Conservation (phyloP, 129 eudicot species). For the Escallonia rubra region DNA sequence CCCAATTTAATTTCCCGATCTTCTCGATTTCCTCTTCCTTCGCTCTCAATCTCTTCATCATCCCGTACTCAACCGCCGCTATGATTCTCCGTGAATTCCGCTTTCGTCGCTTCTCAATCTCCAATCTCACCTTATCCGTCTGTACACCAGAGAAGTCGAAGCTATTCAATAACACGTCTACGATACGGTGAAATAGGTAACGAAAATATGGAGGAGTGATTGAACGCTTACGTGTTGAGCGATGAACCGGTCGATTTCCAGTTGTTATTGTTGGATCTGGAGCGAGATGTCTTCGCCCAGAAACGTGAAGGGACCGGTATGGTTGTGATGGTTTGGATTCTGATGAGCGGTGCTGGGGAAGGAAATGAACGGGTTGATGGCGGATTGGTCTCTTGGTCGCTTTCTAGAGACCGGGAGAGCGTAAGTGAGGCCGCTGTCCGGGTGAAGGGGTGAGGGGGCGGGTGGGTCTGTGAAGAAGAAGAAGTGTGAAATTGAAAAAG, state of each 20-base stretch:
- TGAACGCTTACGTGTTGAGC: conserved; percentile 54
- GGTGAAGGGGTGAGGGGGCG: no score
- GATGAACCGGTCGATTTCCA: conserved; percentile 41
- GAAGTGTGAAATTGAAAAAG: no score
- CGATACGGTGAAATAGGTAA: no score
- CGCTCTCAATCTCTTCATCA: conserved; percentile 43
- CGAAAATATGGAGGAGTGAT: no score
- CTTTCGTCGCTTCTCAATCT: conserved; percentile 59
- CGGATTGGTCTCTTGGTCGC: conserved; percentile 51
- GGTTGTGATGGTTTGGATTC: conserved; percentile 10
- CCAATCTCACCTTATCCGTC: conserved; percentile 63
- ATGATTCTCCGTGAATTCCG: conserved; percentile 44
- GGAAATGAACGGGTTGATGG: conserved; percentile 18
- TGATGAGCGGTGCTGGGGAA: conserved; percentile 23
- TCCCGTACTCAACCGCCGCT: conserved; percentile 50
- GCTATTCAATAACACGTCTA: no score
- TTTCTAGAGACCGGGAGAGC: conserved; percentile 51
- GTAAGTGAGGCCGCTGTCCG: conserved; percentile 58
- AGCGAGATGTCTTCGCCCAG: conserved; percentile 64
- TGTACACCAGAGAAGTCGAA: conserved; percentile 10
- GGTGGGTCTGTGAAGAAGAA: no score
- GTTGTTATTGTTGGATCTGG: conserved; percentile 49
- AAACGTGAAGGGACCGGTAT: conserved; percentile 34
- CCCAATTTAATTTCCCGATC: conserved; percentile 61
- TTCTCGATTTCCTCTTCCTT: conserved; percentile 69